phyloP scores from a whole-genome alignment of 768 basidiomycete species.

The Sistotremastrum niveocremeum region DNA sequence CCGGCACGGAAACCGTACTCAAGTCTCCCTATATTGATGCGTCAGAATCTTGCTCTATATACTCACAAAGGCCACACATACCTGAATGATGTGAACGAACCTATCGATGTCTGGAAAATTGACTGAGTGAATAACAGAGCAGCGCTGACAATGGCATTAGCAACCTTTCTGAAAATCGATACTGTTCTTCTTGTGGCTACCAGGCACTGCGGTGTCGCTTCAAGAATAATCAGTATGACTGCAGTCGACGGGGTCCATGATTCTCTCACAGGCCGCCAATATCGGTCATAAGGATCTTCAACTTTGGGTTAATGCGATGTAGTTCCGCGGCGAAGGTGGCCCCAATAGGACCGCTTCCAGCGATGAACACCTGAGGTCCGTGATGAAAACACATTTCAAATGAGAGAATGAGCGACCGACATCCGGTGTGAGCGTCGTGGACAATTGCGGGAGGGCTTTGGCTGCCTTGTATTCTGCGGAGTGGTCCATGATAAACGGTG shows the following conservation, averaged over 20 bases:
- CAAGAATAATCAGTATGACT: not conserved
- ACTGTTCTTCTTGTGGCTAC: conserved; percentile 20
- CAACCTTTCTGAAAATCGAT: conserved; percentile 20
- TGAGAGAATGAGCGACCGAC: no score
- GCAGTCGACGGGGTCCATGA: conserved; percentile 9
- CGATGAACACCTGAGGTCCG: conserved; percentile 16
- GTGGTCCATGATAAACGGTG: no score
- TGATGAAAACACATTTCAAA: not conserved
- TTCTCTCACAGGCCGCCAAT: conserved; percentile 2
- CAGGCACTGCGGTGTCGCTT: conserved; percentile 5
- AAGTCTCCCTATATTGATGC: conserved; percentile 3
- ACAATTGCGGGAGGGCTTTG: no score
- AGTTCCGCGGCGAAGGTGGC: conserved; percentile 12
- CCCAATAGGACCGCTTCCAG: conserved; percentile 19
- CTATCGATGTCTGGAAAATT: conserved; percentile 14
- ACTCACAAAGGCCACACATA: conserved; percentile 1
- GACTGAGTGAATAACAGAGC: no score
- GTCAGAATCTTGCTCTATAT: not conserved
- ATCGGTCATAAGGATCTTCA: conserved; percentile 7
- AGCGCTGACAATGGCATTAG: no score
- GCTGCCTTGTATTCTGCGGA: no score
- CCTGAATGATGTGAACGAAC: conserved; percentile 10
- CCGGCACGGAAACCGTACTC: not conserved
- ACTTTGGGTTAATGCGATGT: conserved; percentile 10
- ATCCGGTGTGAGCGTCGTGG: no score